Evolutionary conservation across 768 basidiomycete species (phyloP), one percentile per base, ranked within the genome.

Genomic region (Royoungia palumana): DNA sequence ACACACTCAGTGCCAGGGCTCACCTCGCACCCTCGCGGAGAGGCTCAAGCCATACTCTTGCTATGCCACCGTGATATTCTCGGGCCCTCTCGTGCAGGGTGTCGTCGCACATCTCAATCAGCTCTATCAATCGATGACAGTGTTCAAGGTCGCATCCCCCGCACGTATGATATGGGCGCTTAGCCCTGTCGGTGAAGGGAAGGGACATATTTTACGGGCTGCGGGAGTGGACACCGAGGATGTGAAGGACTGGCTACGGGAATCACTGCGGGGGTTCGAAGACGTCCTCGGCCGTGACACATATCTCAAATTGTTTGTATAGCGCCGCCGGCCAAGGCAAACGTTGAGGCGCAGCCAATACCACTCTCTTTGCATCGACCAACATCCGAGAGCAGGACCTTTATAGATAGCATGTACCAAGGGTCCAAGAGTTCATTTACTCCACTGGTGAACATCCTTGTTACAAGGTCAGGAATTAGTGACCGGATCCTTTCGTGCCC

Each of bases 21-120:
- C 70, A 19, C 62, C 62, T 43, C 79, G 82, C 28, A 66, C 76
- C 6, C 76, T 91, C 36, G 70, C 64, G 9, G 79, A 84, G 38
- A 77, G 77, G 50, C 74, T 96, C 46, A 74, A 72, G 9, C 92
- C 93, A 3, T 97, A 95, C 63, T 78, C 87, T 8, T 94, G 92
- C 67, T 97, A 95, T 66, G 93, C 91, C 17, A 94, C 83, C 55
- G 67, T 95, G 17, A 73, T 96, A 52, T 76, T 97, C 51, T 80
- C 78, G 53, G 95, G 94, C 4, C 85, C 87, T 0, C 65, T 75
- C 47, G 72, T 83, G 17, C 67, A 71, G 38, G 58, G 59, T 2
- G 68, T 85, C 6, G 71, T 87, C 27, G 47, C 62, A 2, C 64
- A 73, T 41, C 71, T 97, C 41, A 60, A 68, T 20, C 66, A 53